Percentiles rank a stretch among this genome's conserved stretches.
These are phyloP conservation scores for Tylopilus plumbeoviolaceoides DNA, from an alignment of 768 basidiomycete genomes.

Conservation along the genomic window DNA sequence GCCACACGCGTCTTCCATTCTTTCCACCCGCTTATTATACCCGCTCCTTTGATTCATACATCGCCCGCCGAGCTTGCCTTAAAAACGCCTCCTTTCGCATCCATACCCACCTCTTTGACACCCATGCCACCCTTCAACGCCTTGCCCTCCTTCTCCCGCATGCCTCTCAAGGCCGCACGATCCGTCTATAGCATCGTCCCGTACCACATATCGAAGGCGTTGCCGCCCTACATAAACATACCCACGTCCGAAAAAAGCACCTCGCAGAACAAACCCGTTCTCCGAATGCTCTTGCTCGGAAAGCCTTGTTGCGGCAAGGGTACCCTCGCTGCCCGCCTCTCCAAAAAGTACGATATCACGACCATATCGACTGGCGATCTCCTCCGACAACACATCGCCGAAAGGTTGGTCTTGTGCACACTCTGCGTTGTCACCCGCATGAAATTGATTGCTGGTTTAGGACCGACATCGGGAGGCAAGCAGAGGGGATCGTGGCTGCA, in stretches of 20 bases:
- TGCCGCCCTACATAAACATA: conserved; percentile 48
- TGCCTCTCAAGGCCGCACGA: conserved; percentile 6
- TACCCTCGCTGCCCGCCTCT: conserved; percentile 67
- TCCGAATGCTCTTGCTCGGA: conserved; percentile 52
- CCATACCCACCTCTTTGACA: background rate
- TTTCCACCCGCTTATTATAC: background rate
- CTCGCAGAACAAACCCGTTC: conserved; percentile 22
- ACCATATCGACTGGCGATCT: conserved; percentile 82
- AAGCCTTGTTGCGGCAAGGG: conserved; percentile 78
- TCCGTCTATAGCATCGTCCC: conserved; percentile 20
- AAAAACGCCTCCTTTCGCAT: background rate
- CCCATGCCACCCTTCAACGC: conserved; percentile 4
- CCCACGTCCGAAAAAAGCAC: conserved; percentile 16
- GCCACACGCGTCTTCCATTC: background rate
- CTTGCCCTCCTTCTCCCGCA: conserved; percentile 1
- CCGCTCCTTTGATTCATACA: background rate
- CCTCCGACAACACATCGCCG: conserved; percentile 74
- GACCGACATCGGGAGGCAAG: conserved; percentile 67
- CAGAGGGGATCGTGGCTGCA: conserved; percentile 71
- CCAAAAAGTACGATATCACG: conserved; percentile 69
- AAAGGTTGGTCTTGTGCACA: conserved; percentile 37
- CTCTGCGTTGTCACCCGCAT: no score
- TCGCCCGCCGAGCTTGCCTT: background rate
- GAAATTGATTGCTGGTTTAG: conserved; percentile 26
- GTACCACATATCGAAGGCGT: conserved; percentile 31